Conservation (phyloP, 139 green algal genomes). For the Ulvella scutata region DNA sequence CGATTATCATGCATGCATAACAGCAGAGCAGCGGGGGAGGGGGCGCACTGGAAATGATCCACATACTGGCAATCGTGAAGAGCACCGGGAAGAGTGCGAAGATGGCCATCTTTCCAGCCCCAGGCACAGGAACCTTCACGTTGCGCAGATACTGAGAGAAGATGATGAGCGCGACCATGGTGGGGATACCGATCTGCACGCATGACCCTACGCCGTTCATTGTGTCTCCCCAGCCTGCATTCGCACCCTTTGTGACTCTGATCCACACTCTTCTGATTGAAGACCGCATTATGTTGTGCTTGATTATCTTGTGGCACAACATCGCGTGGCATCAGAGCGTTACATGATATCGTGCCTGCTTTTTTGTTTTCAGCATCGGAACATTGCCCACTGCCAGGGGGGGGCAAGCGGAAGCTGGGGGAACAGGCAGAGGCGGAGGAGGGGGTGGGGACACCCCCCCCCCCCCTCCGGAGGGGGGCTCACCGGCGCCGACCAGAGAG, state of each 20-base stretch:
- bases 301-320: too few relatives aligned
- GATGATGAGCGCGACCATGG: conserved; percentile 29
- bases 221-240: background rate
- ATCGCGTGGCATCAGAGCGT: too few relatives aligned
- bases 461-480: background rate
- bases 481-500: conserved; percentile 9
- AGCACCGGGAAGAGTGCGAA: conserved; percentile 29
- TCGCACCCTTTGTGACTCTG: too few relatives aligned
- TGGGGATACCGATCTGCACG: conserved; percentile 35
- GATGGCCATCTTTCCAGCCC: conserved; percentile 15
- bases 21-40: background rate
- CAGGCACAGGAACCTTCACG: conserved; percentile 15
- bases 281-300: too few relatives aligned
- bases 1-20: too few relatives aligned
- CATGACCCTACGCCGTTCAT: conserved; percentile 21
- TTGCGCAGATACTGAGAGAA: conserved; percentile 35
- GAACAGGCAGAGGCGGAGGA: background rate
- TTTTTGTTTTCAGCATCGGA: too few relatives aligned
- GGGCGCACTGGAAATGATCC: conserved; percentile 8
- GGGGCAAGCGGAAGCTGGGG: background rate
- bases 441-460: conserved; percentile 5
- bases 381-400: background rate
- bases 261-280: too few relatives aligned
- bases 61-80: conserved; percentile 10
- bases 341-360: too few relatives aligned